phyloP scores from a whole-genome alignment of 2,329 filamentous ascomycete species.

The Colletotrichum phormii region DNA sequence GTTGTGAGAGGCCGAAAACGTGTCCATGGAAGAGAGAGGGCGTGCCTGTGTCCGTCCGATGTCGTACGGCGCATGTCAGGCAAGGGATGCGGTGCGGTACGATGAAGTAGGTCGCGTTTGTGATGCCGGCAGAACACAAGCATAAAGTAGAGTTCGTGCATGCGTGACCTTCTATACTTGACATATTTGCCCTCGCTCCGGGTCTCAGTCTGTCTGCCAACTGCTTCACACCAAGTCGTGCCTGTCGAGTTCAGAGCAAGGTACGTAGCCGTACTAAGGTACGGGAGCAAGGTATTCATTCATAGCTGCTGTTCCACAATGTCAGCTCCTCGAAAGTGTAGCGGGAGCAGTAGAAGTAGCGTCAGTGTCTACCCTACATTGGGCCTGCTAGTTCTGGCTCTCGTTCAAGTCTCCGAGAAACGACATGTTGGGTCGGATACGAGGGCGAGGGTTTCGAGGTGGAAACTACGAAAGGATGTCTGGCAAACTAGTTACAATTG shows the following conservation, averaged over 20 bases:
- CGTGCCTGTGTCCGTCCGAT: background rate
- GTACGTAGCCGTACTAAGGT: background rate
- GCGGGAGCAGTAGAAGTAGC: background rate
- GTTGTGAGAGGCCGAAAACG: background rate
- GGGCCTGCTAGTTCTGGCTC: background rate
- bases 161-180: constrained; percentile 11
- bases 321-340: background rate
- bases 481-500: background rate
- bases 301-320: background rate
- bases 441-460: background rate
- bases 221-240: background rate
- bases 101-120: no score
- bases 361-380: background rate
- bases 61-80: constrained; percentile 2
- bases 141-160: constrained; percentile 32
- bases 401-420: background rate
- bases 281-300: background rate
- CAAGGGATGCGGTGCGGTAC: background rate
- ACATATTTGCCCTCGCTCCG: background rate
- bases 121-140: constrained; percentile 25
- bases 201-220: background rate
- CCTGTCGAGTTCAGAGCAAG: background rate
- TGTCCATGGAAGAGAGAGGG: background rate
- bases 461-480: background rate
- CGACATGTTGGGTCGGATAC: background rate